Evolutionary conservation across 768 basidiomycete species (phyloP), one percentile per base, ranked within the genome.

Genomic region (Udeniomyces megalosporus): DNA sequence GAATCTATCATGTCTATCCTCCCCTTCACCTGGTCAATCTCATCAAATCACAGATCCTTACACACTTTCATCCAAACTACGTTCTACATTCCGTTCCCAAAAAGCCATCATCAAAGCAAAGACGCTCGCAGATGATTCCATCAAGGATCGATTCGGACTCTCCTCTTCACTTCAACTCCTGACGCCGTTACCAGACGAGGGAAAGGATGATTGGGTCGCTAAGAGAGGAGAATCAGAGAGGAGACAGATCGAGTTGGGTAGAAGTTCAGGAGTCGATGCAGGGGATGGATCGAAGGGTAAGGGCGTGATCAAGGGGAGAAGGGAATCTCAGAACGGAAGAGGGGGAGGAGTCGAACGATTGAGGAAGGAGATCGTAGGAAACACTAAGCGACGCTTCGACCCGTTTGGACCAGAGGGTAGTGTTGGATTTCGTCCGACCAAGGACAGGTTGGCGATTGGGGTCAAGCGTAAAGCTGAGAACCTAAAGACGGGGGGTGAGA

Each of bases 41-140:
- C 54, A 29, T 73, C 81, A 2, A n/a, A n/a, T n/a, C n/a, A n/a
- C n/a, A n/a, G 95, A 99, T 74, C 95, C 95, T 0, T 97, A 93
- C 69, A 65, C 79, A 1, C 80, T 89, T 20, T 92, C 89, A 2
- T 71, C 75, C 15, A 82, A 82, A 67, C 78, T 84, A 1, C 81
- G 95, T 46, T 84, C 84, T 68, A 80, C 80, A 22, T 95, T 97
- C 71, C 82, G 95, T 3, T 81, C 83, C 64, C 85, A 86, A 65
- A 99, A 96, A 77, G 87, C 84, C 74, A 72, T 85, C 0, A 83
- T 86, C 52, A 76, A 82, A 68, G 80, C 78, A 60, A 84, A 84
- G 67, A 78, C 81, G 66, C 77, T 77, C 24, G 79, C 78, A 14
- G 92, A 96, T 68, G 83, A 87, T 51, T 74, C 72, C 10, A 74